Evolutionary conservation across 2,329 filamentous ascomycete genomes (phyloP), one percentile per base, ranked within the genome.

Genomic region (Lojkania enalia): DNA sequence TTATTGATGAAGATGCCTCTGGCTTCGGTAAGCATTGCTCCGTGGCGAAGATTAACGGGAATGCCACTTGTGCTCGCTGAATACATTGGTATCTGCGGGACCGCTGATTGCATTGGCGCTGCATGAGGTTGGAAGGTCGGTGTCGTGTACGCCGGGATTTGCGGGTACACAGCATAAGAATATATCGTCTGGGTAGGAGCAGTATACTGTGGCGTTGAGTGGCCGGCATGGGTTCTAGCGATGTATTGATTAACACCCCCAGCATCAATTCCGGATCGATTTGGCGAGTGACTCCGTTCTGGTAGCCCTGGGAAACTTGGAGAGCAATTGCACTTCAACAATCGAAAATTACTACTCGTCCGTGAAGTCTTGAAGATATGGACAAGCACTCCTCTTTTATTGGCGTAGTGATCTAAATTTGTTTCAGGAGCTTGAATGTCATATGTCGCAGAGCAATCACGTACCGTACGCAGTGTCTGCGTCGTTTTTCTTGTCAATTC

Each of bases 1-100:
- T 62, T 60, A 16, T 55, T 57, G 23, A 71, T 63, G 49, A 69
- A 69, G 20, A 71, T 63, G 5, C 67, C 67, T 5, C 67, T 65
- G 18, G 63, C 57, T 46, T 71, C 68, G 5, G 67, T 71, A 20
- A 65, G 48, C 15, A 67, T 52, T 13, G 61, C 64, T 6, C 68
- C 67, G n/a, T 59, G 50, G n/a, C 52, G 54, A n/a, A 67, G 48
- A 35, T 71, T 71, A 20, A 71, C 66, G 9, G 66, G 63, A 33
- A 71, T 58, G 2, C 67, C 66, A 20, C 51, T 59, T 13, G 55
- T 54, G 44, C 52, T 69, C 19, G 58, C 51, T 20, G 60, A 63
- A 48, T 69, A 70, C 2, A 60, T 49, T 18, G 60, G 56, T 18
- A 46, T 27, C n/a, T 52, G 52, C 9, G 52, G 37, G 9, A 44